Evolutionary conservation across 2,329 filamentous ascomycete species (phyloP).

Genomic region (Nemania abortiva): DNA sequence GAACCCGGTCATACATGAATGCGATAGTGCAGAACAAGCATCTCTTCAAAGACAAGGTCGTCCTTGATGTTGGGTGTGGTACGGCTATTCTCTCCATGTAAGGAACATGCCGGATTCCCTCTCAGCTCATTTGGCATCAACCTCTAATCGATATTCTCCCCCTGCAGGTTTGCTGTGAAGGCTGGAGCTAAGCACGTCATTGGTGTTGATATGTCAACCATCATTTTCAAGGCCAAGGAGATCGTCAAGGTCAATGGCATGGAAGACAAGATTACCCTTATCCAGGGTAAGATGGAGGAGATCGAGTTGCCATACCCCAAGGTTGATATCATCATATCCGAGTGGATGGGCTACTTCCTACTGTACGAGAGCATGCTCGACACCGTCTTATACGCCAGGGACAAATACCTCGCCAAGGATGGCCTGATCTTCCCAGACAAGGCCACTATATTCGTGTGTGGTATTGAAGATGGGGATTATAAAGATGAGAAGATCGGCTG

Average conservation of each 20-base stretch:
- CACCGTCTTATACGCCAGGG: slow-evolving; percentile 95
- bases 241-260: slow-evolving; percentile 94
- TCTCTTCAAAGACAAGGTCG: slow-evolving; percentile 83
- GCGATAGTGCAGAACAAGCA: slow-evolving; percentile 97
- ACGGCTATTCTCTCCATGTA: slow-evolving; percentile 99
- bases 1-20: slow-evolving; percentile 96
- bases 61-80: slow-evolving; percentile 97
- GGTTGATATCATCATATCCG: slow-evolving; percentile 99
- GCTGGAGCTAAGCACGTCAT: slow-evolving; percentile 98
- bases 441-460: slow-evolving; percentile 95
- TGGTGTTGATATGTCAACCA: slow-evolving; percentile 99
- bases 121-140: slow-evolving; percentile 10
- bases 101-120: slow-evolving; percentile 49
- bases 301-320: slow-evolving; percentile 92
- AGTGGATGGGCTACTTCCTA: slow-evolving; percentile 99
- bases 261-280: slow-evolving; percentile 93
- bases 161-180: slow-evolving; percentile 88
- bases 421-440: slow-evolving; percentile 99
- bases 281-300: slow-evolving; percentile 99
- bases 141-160: slow-evolving; percentile 28
- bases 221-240: slow-evolving; percentile 97
- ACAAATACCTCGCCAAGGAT: slow-evolving; percentile 87
- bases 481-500: slow-evolving; percentile 99
- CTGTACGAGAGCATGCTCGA: slow-evolving; percentile 99
- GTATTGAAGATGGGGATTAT: slow-evolving; percentile 98